Evolutionary conservation across 169 alveolate species (phyloP).

Genomic region (Eimeria tenella): DNA sequence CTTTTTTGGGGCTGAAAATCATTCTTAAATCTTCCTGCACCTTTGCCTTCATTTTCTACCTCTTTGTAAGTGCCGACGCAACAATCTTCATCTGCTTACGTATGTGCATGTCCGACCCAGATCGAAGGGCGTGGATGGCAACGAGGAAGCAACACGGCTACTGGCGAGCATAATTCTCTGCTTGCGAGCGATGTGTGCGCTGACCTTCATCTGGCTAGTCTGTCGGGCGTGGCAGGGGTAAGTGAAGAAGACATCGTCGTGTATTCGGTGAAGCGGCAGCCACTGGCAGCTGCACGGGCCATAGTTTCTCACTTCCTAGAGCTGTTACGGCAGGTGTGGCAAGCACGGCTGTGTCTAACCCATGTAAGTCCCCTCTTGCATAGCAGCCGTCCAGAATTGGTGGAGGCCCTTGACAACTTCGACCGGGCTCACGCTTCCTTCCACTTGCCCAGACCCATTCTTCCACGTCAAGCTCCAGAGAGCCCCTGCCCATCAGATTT

Average conservation of each 20-base stretch:
- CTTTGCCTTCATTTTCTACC: too few relatives aligned
- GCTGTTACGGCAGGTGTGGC: constrained; percentile 62
- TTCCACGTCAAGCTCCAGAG: neutral
- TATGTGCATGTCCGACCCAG: too few relatives aligned
- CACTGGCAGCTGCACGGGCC: neutral
- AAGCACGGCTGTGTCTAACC: constrained; percentile 60
- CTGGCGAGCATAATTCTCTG: too few relatives aligned
- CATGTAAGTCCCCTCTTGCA: constrained; percentile 21
- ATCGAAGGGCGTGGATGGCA: too few relatives aligned
- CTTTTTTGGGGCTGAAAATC: too few relatives aligned
- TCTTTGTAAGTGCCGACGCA: too few relatives aligned
- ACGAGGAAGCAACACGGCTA: too few relatives aligned
- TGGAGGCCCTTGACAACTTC: constrained; percentile 35
- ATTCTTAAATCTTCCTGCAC: too few relatives aligned
- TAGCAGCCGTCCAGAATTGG: constrained; percentile 29
- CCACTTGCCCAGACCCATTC: neutral
- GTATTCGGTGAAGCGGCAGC: constrained; percentile 26
- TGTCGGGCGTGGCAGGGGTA: constrained; percentile 11
- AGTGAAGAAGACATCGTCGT: constrained; percentile 45
- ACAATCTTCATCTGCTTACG: too few relatives aligned
- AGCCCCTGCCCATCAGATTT: neutral
- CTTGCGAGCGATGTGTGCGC: constrained; percentile 2
- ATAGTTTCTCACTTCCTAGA: constrained; percentile 1
- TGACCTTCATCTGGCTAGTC: constrained; percentile 44
- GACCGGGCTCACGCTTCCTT: constrained; percentile 5